Conservation (phyloP, 2,329 filamentous ascomycete genomes). For the Lachnellula hyalina region DNA sequence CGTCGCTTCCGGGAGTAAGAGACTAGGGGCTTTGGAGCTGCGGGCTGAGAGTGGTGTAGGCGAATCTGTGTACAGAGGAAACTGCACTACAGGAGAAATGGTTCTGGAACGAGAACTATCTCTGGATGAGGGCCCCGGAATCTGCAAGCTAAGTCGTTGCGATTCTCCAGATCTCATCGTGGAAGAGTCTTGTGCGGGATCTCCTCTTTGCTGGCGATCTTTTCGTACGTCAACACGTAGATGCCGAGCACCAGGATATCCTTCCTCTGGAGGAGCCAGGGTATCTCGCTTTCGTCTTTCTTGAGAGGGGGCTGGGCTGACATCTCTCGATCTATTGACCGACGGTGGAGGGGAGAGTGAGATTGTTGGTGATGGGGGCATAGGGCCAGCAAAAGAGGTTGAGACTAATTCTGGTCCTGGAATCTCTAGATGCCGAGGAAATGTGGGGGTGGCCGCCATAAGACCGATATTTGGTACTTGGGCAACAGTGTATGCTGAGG, state of each 20-base stretch:
- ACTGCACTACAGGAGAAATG: constrained; percentile 27
- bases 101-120: constrained; percentile 24
- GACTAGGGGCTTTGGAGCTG: constrained; percentile 27
- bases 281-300: constrained; percentile 31
- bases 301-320: constrained; percentile 29
- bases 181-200: constrained; percentile 14
- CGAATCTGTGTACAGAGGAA: constrained; percentile 31
- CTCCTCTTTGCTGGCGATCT: constrained; percentile 26
- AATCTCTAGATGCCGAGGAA: constrained; percentile 29
- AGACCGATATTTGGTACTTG: constrained; percentile 28
- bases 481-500: constrained; percentile 24
- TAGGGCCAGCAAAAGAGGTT: constrained; percentile 23
- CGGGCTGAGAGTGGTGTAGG: constrained; percentile 25
- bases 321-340: constrained; percentile 20
- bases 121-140: constrained; percentile 25
- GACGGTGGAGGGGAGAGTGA: constrained; percentile 27
- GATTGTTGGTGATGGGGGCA: constrained; percentile 35
- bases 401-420: constrained; percentile 13
- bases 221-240: constrained; percentile 29
- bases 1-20: constrained; percentile 26
- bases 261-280: constrained; percentile 38
- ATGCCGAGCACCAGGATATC: constrained; percentile 32
- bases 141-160: constrained; percentile 24
- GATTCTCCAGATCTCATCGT: constrained; percentile 10
- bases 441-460: constrained; percentile 36